Evolutionary conservation across 495 filamentous ascomycete genomes (phyloP).

Genomic region (Penicillium nucicola): DNA sequence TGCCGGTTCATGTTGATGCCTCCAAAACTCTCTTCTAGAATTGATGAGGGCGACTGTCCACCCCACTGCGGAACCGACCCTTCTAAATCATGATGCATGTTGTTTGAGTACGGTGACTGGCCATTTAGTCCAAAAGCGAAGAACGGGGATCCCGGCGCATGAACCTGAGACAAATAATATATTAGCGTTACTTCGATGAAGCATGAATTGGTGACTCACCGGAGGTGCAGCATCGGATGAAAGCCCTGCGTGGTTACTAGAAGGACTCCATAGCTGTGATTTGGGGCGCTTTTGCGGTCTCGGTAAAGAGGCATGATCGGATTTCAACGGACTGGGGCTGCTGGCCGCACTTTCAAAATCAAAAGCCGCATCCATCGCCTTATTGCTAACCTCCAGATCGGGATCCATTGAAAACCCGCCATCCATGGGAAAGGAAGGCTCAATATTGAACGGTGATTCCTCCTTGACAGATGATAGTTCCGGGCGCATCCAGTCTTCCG

Average conservation of each 20-base stretch:
- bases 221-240: conserved; percentile 23
- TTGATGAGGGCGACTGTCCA: conserved; percentile 51
- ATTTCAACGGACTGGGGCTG: conserved; percentile 56
- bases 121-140: conserved; percentile 41
- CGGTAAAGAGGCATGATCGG: conserved; percentile 25
- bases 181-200: conserved; percentile 1
- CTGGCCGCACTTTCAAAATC: conserved; percentile 69
- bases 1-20: conserved; percentile 42
- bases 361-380: conserved; percentile 61
- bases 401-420: conserved; percentile 30
- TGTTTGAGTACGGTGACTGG: conserved; percentile 44
- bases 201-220: conserved; percentile 22
- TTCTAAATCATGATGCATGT: conserved; percentile 37
- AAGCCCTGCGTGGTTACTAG: conserved; percentile 11
- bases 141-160: conserved; percentile 28
- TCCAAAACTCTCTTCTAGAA: conserved; percentile 43
- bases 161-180: conserved; percentile 18
- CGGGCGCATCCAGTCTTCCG: conserved; percentile 43
- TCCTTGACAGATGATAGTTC: conserved; percentile 39
- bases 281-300: conserved; percentile 22
- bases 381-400: conserved; percentile 55
- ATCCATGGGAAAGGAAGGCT: conserved; percentile 35
- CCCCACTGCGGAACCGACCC: conserved; percentile 48
- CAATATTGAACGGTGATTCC: conserved; percentile 39
- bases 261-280: conserved; percentile 28